A percentile compares a stretch with the other conserved stretches of the same genome.
phyloP scores from a whole-genome alignment of 2,329 filamentous ascomycete species.

The Diaporthe velutina region DNA sequence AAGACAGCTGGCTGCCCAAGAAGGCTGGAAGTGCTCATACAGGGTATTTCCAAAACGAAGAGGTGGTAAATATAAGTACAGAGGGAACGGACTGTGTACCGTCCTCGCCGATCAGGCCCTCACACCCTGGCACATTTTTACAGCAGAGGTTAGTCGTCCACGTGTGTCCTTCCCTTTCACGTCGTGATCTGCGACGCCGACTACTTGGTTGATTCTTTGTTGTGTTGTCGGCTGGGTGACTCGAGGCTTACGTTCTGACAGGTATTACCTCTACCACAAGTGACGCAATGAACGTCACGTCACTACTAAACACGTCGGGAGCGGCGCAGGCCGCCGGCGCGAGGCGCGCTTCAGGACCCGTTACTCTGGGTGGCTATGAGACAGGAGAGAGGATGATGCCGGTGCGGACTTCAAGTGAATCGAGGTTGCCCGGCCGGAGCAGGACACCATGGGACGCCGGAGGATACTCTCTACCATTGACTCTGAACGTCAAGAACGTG shows the following conservation, averaged over 20 bases:
- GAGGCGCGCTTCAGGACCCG: conserved; percentile 32
- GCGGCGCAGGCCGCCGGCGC: conserved; percentile 41
- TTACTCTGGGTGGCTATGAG: conserved; percentile 24
- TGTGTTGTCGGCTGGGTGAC: not conserved
- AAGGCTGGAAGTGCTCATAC: conserved; percentile 11
- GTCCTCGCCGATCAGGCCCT: not conserved
- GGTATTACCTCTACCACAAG: conserved; percentile 15
- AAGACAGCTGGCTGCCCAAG: conserved; percentile 40
- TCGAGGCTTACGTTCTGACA: conserved; percentile 16
- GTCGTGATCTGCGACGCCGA: not conserved
- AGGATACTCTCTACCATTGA: conserved; percentile 61
- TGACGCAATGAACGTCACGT: conserved; percentile 54
- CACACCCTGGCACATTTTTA: not conserved
- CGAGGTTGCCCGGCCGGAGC: conserved; percentile 48
- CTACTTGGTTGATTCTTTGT: not conserved
- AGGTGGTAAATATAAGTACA: not conserved
- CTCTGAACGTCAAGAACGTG: conserved; percentile 53
- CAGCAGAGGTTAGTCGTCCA: conserved; percentile 26
- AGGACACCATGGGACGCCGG: conserved; percentile 66
- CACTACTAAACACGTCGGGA: conserved; percentile 55
- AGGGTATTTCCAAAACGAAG: not conserved
- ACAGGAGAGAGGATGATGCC: conserved; percentile 24
- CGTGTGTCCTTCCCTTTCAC: not conserved
- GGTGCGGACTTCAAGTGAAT: conserved; percentile 45
- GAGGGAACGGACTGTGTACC: not conserved